Base-by-base conservation (phyloP, 441 rosid genomes). In the Viola pubescens region DNA sequence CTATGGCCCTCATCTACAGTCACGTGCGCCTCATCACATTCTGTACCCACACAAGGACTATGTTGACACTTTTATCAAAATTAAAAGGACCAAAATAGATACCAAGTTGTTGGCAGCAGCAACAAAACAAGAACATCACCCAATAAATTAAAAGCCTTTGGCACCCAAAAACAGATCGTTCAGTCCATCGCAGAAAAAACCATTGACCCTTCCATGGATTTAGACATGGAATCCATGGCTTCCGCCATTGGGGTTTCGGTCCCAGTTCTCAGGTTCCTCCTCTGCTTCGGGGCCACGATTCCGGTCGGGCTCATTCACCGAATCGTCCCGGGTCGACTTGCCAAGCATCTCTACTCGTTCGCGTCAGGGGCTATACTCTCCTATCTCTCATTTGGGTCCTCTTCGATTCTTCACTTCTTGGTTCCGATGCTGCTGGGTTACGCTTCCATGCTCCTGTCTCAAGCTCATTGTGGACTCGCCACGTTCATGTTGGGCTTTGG, bases 321-420 rank as follows among this genome's bases (percentile, higher is more conserved):
- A 48, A 2, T 84, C 62, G 73, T 77, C 9, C 98, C 95, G 66
- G 79, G 87, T 66, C 75, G 70, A 65, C 72, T 82, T 48, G 82
- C 79, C 1, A 83, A 81, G 56, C 95, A 89, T 78, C 14, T 80
- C 4, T 92, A 82, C 75, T 63, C 97, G 5, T 91, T 84, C 43
- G 65, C 48, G 1, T 70, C 97, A 0, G 98, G 98, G 7, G 84
- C 73, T 43, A n/a, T 81, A 11, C 87, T 92, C 52, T 89, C 97
- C 48, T 89, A 77, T 68, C 75, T 92, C n/a, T 78, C 98, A 3
- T 92, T 92, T 37, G 98, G 98, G 39, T 73, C 82, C 81, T 84
- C 95, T 59, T 89, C 98, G 4, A 92, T 84, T 68, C 94, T 92
- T 56, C 98, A 86, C 61, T 92, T 92, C 70, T 76, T 89, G 73